Conservation (phyloP, 352 stramenopile species). For the Pythium volutum region DNA sequence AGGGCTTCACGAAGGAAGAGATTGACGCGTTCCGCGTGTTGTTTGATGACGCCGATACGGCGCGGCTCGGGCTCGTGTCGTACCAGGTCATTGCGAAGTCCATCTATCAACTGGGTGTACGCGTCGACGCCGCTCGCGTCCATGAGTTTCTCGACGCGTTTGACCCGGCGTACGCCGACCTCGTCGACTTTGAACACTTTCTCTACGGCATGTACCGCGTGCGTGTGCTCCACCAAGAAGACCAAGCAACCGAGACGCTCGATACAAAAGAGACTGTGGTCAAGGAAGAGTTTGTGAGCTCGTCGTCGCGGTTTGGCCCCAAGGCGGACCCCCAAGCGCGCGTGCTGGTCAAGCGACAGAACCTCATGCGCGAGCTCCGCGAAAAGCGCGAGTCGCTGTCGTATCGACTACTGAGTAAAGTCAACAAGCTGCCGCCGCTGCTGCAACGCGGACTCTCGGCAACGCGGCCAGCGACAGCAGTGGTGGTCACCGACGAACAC, state of each 20-base stretch:
- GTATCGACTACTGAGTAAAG: conserved; percentile 65
- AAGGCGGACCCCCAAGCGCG: conserved; percentile 48
- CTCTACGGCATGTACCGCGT: conserved; percentile 80
- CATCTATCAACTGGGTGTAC: conserved; percentile 70
- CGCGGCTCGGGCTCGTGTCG: conserved; percentile 62
- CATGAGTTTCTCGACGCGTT: conserved; percentile 44
- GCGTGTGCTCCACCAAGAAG: conserved; percentile 56
- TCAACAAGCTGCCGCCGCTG: conserved; percentile 45
- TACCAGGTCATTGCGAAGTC: conserved; percentile 64
- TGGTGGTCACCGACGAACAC: not conserved
- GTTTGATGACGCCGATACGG: conserved; percentile 58
- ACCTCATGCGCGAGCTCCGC: conserved; percentile 63
- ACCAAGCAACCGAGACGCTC: conserved; percentile 25
- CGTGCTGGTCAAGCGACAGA: conserved; percentile 67
- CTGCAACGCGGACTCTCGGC: conserved; percentile 30
- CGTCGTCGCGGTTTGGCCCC: conserved; percentile 52
- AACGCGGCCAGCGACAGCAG: not conserved
- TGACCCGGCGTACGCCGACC: conserved; percentile 67
- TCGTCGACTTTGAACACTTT: conserved; percentile 82
- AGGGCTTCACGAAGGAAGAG: conserved; percentile 64
- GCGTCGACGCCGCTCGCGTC: conserved; percentile 45
- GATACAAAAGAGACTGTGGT: not conserved
- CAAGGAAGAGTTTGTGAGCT: conserved; percentile 55
- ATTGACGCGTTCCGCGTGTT: conserved; percentile 59
- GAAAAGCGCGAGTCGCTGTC: conserved; percentile 71